phyloP scores from a whole-genome alignment of 306 rosid species.

The Cucumis melo region DNA sequence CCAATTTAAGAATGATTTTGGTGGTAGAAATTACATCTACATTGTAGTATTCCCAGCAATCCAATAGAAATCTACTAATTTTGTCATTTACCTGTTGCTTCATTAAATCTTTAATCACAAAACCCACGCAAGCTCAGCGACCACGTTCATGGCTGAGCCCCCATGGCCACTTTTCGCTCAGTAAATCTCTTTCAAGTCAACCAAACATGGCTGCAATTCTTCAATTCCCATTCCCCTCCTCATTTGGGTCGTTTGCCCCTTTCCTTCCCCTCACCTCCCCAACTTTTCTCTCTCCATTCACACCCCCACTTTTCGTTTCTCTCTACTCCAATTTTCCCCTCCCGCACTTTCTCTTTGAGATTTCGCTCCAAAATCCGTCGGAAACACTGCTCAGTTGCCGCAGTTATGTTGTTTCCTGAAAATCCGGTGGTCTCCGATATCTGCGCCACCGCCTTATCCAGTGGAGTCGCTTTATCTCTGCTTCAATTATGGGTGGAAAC shows the following conservation, averaged over 20 bases:
- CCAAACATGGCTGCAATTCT: neutral
- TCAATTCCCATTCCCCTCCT: neutral
- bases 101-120: too few species aligned
- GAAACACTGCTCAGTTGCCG: slow-evolving; percentile 14
- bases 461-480: slow-evolving; percentile 30
- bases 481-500: slow-evolving; percentile 59
- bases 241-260: neutral
- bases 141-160: neutral
- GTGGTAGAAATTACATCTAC: too few species aligned
- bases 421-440: slow-evolving; percentile 48
- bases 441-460: slow-evolving; percentile 41
- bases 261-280: neutral
- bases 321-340: neutral
- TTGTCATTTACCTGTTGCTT: neutral
- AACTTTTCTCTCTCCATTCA: neutral
- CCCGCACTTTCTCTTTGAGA: neutral
- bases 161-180: neutral
- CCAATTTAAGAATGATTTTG: too few species aligned
- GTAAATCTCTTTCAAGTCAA: neutral
- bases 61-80: too few species aligned
- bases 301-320: neutral
- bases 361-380: slow-evolving; percentile 7
- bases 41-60: too few species aligned
- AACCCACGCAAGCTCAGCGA: neutral
- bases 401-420: slow-evolving; percentile 34